Percentiles rank a stretch among this genome's conserved stretches.
Conservation (phyloP, 2,329 filamentous ascomycete genomes). For the Mollisiaceae sp. region DNA sequence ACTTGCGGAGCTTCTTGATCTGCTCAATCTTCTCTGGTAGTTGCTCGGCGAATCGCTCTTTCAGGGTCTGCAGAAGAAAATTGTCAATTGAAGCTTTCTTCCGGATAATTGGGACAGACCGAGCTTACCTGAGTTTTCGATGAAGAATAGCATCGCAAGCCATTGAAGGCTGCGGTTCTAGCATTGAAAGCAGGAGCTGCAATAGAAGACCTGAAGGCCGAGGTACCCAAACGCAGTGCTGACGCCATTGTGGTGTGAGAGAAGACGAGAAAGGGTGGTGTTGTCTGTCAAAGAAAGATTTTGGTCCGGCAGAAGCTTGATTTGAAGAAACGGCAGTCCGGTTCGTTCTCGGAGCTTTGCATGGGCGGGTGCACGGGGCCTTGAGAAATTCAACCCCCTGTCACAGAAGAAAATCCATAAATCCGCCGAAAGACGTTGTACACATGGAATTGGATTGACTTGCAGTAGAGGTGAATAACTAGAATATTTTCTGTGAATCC, state of each 20-base stretch:
- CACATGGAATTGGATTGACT: not conserved
- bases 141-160: constrained; percentile 88
- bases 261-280: constrained; percentile 29
- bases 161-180: constrained; percentile 77
- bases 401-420: not conserved
- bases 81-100: constrained; percentile 22
- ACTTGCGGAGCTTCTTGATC: constrained; percentile 99
- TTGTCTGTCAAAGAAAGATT: not conserved
- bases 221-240: constrained; percentile 79
- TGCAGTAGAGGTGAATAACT: not conserved
- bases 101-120: constrained; percentile 24
- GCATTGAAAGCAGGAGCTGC: constrained; percentile 69
- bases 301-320: not conserved
- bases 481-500: not conserved
- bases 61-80: constrained; percentile 72
- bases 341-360: no score
- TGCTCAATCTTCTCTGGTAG: constrained; percentile 97
- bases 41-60: constrained; percentile 97
- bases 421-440: not conserved
- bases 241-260: constrained; percentile 73
- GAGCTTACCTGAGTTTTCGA: constrained; percentile 81
- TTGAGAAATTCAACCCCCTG: not conserved
- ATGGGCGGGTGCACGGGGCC: no score
- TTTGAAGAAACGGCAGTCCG: not conserved
- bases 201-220: constrained; percentile 80